Evolutionary conservation across 2,329 filamentous ascomycete genomes (phyloP).

Genomic region (Claviceps humidiphila): DNA sequence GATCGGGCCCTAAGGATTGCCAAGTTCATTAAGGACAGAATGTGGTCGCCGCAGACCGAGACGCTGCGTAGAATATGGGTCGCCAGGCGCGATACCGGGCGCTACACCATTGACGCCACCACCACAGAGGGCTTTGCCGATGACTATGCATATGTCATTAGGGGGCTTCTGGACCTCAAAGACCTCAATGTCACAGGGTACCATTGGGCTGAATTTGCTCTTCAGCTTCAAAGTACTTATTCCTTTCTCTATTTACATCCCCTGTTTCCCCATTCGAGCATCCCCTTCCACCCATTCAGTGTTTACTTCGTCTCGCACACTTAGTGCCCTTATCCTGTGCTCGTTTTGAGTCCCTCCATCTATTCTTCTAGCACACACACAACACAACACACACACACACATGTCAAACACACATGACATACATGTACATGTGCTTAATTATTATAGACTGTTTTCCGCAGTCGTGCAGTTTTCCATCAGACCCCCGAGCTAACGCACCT

Average conservation of each 20-base stretch:
- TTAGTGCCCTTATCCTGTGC: not conserved
- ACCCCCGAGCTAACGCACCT: slow-evolving; percentile 4
- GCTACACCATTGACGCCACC: too few relatives aligned
- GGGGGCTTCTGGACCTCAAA: slow-evolving; percentile 73
- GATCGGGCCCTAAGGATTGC: slow-evolving; percentile 54
- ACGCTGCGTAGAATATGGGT: slow-evolving; percentile 64
- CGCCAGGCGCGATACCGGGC: slow-evolving; percentile 31
- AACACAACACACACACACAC: too few relatives aligned
- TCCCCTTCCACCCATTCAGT: too few relatives aligned
- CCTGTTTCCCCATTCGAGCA: too few relatives aligned
- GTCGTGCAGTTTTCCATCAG: too few relatives aligned
- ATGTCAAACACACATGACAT: too few relatives aligned
- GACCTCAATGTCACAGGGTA: slow-evolving; percentile 64
- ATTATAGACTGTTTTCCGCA: too few relatives aligned
- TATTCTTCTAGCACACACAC: too few relatives aligned
- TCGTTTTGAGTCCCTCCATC: not conserved
- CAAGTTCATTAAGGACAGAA: slow-evolving; percentile 54
- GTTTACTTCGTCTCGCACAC: too few relatives aligned
- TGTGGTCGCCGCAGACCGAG: slow-evolving; percentile 47
- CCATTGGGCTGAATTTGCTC: slow-evolving; percentile 63
- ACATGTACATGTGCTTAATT: too few relatives aligned
- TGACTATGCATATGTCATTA: slow-evolving; percentile 83
- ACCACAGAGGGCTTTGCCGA: slow-evolving; percentile 73
- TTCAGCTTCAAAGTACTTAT: slow-evolving; percentile 57
- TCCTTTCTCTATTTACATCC: too few relatives aligned